phyloP scores from a whole-genome alignment of 768 basidiomycete species.

The Amanita phalloides region DNA sequence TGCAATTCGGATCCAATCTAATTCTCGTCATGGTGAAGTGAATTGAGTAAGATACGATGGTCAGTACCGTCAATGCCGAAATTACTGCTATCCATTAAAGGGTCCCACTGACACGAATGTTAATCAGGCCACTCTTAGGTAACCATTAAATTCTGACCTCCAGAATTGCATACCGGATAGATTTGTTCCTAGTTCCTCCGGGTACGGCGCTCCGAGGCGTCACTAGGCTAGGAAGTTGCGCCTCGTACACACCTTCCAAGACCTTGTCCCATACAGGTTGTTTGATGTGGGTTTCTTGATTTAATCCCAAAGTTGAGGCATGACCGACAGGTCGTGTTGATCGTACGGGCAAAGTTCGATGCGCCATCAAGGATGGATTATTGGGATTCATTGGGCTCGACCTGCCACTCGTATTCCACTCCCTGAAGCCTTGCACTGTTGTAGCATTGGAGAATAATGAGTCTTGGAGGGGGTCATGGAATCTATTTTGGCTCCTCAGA shows the following conservation, averaged over 20 bases:
- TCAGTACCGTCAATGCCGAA: conserved; percentile 65
- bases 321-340: conserved; percentile 60
- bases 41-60: background rate
- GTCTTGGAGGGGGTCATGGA: conserved; percentile 84
- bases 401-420: conserved; percentile 58
- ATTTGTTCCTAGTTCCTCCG: conserved; percentile 49
- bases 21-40: background rate
- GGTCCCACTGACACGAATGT: conserved; percentile 56
- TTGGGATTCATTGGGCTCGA: conserved; percentile 30
- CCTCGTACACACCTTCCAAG: conserved; percentile 59
- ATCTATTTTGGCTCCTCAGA: conserved; percentile 71
- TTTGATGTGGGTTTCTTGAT: conserved; percentile 11
- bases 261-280: conserved; percentile 36
- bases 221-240: conserved; percentile 62
- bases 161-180: conserved; percentile 77
- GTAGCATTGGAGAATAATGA: conserved; percentile 76
- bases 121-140: conserved; percentile 2
- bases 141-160: conserved; percentile 39
- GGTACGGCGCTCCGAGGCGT: conserved; percentile 64
- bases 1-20: conserved; percentile 87
- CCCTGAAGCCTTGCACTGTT: conserved; percentile 69
- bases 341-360: conserved; percentile 44
- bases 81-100: conserved; percentile 82
- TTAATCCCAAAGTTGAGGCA: conserved; percentile 23
- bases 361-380: conserved; percentile 14